These are phyloP conservation scores for Trametes polyzona DNA, from an alignment of 1,284 basidiomycete genomes.

Conservation along the genomic window DNA sequence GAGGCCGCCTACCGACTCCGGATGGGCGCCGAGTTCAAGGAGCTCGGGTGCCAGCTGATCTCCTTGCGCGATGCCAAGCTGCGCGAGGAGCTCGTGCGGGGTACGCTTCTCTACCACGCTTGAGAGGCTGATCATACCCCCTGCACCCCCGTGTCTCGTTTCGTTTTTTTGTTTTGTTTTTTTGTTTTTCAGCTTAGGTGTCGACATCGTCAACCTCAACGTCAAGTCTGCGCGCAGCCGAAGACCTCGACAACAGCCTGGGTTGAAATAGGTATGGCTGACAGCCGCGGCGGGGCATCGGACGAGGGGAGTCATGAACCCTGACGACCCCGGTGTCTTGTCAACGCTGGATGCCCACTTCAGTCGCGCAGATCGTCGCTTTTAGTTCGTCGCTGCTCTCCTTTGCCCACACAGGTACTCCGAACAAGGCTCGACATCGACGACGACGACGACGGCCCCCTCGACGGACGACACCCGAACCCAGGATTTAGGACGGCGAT, in stretches of 20 bases:
- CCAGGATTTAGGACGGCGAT: too few species aligned
- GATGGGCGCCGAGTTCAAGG: neutral
- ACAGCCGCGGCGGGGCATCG: constrained; percentile 5
- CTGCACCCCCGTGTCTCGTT: neutral
- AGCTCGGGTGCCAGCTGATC: neutral
- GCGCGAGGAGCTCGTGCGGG: constrained; percentile 3
- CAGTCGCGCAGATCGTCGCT: neutral
- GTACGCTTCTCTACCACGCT: neutral
- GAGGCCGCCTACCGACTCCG: neutral
- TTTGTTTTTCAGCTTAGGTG: too few species aligned
- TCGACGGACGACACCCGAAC: neutral
- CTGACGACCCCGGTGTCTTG: neutral
- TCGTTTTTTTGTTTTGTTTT: too few species aligned
- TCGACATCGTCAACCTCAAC: neutral
- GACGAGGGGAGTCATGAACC: constrained; percentile 7
- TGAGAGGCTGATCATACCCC: neutral
- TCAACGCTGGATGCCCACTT: neutral
- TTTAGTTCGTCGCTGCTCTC: neutral
- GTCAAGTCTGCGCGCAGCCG: constrained; percentile 4
- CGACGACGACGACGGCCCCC: neutral
- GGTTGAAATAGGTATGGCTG: constrained; percentile 1
- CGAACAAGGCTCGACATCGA: neutral
- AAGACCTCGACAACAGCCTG: neutral
- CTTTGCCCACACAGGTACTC: neutral
- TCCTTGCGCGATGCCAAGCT: neutral